phyloP scores from a whole-genome alignment of 2,329 filamentous ascomycete genomes.

The Verticillium alfalfae region DNA sequence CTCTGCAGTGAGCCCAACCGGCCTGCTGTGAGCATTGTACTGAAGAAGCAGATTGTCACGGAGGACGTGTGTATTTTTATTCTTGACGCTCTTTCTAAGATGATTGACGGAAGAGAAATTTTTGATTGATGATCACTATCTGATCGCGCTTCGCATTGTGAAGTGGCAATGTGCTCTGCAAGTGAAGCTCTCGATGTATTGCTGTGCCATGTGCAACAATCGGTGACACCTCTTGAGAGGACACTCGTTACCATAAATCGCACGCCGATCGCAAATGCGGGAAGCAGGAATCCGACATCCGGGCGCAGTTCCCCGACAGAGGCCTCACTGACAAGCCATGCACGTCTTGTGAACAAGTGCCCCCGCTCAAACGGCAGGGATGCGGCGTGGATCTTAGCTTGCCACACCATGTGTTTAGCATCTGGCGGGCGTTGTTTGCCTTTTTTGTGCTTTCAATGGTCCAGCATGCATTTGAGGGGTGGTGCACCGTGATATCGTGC shows the following conservation, averaged over 20 bases:
- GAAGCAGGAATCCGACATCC: neutral
- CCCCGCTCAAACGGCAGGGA: neutral
- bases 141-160: neutral
- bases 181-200: conserved; percentile 1
- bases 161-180: neutral
- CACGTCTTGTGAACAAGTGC: neutral
- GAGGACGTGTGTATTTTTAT: conserved; percentile 19
- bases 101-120: neutral
- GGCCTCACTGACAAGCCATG: neutral
- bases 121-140: neutral
- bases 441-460: neutral
- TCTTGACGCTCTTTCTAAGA: conserved; percentile 18
- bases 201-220: neutral
- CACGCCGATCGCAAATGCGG: neutral
- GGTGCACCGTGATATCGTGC: neutral
- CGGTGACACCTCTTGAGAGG: neutral
- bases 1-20: neutral
- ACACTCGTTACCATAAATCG: neutral
- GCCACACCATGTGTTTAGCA: neutral
- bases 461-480: neutral
- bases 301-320: neutral
- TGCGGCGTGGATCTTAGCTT: neutral
- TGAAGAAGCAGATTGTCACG: neutral
- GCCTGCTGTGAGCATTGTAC: neutral
- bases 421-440: neutral